phyloP scores from a whole-genome alignment of 257 asterid genomes.

The Coffea eugenioides region DNA sequence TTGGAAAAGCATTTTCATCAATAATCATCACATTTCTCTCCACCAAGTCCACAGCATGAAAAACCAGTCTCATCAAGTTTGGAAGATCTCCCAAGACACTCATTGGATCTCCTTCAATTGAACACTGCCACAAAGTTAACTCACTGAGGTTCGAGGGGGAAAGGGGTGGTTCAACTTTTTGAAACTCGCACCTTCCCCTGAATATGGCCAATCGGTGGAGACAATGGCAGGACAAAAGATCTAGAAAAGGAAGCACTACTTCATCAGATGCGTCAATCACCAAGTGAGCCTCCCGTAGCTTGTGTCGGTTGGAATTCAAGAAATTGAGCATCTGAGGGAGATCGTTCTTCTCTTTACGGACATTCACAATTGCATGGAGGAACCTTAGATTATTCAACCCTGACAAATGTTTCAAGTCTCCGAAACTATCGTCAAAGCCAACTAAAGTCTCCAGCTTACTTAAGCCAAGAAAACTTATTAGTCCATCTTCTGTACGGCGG shows the following conservation, averaged over 20 bases:
- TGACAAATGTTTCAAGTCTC: background rate
- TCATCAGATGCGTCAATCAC: too few species aligned
- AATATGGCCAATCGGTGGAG: background rate
- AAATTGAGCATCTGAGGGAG: background rate
- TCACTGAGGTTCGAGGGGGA: background rate
- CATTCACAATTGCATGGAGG: background rate
- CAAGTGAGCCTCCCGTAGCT: too few species aligned
- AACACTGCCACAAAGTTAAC: fast-evolving
- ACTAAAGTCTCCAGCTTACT: background rate
- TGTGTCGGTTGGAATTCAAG: too few species aligned
- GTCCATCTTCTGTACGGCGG: too few species aligned
- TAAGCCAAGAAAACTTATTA: background rate
- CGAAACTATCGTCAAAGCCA: fast-evolving
- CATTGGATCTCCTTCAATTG: background rate
- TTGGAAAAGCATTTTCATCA: background rate
- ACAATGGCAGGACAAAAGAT: background rate
- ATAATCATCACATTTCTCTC: background rate
- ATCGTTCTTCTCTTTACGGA: background rate
- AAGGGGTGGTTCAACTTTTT: background rate
- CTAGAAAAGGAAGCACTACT: background rate
- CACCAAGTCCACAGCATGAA: background rate
- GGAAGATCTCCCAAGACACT: background rate
- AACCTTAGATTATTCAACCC: background rate
- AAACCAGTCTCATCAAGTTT: background rate
- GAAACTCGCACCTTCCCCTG: background rate